phyloP scores from a whole-genome alignment of 225 moss, liverwort and hornwort genomes.

The Polytrichum commune region DNA sequence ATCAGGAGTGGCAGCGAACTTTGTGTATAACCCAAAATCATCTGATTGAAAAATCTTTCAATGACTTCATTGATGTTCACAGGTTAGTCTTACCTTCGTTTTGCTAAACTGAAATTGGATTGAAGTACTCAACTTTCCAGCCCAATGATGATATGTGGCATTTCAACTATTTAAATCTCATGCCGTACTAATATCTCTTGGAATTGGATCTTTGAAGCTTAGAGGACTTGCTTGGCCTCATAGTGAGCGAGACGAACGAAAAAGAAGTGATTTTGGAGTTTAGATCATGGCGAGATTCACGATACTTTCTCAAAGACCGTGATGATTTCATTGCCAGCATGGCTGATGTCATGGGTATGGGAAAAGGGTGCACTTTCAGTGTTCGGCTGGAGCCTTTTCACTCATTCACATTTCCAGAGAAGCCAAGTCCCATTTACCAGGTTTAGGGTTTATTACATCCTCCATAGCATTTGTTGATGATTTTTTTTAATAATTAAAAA shows the following conservation, averaged over 20 bases:
- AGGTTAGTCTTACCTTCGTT: conserved; percentile 38
- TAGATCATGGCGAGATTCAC: conserved; percentile 76
- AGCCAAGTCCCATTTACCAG: conserved; percentile 68
- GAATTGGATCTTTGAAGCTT: conserved; percentile 52
- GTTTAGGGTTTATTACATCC: conserved; percentile 20
- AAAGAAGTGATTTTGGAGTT: conserved; percentile 86
- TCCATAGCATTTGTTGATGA: no score
- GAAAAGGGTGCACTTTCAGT: conserved; percentile 73
- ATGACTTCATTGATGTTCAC: conserved; percentile 80
- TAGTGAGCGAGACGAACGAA: conserved; percentile 69
- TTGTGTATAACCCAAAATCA: conserved; percentile 79
- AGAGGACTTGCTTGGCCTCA: conserved; percentile 80
- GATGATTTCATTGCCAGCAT: conserved; percentile 91
- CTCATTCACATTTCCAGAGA: conserved; percentile 72
- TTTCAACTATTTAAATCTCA: no score
- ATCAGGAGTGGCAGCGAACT: conserved; percentile 69
- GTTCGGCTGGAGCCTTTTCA: conserved; percentile 78
- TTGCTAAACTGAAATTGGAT: not conserved
- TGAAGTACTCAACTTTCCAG: no score
- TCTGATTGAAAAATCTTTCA: conserved; percentile 79
- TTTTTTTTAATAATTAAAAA: no score
- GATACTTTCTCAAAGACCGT: conserved; percentile 69
- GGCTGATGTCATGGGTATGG: conserved; percentile 75
- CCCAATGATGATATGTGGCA: no score
- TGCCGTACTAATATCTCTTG: no score